Percentiles rank a stretch among this genome's conserved stretches.
Evolutionary conservation across 441 rosid species (phyloP).

Genomic region (Eutrema salsugineum): DNA sequence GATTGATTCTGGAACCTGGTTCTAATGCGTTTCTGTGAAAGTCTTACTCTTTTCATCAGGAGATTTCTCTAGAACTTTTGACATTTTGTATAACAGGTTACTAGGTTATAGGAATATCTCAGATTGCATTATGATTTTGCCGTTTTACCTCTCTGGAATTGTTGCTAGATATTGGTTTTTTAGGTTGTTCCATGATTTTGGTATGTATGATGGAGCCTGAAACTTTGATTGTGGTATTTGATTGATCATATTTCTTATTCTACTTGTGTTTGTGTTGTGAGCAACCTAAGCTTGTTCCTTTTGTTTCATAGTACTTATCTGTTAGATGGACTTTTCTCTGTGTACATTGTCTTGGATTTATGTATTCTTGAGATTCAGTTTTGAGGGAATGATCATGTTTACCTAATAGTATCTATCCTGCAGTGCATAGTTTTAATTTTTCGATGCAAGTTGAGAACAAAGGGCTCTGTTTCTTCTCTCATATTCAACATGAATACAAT

Average conservation of each 20-base stretch:
- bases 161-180: background rate
- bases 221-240: constrained; percentile 1
- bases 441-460: background rate
- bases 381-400: background rate
- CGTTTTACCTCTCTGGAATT: background rate
- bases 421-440: background rate
- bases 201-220: background rate
- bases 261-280: background rate
- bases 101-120: background rate
- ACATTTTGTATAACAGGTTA: background rate
- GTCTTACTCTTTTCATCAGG: background rate
- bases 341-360: background rate
- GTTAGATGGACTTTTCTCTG: background rate
- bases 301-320: background rate
- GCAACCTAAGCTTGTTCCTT: constrained; percentile 1
- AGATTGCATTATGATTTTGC: background rate
- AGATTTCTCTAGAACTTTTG: background rate
- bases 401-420: background rate
- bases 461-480: no score
- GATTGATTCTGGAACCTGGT: background rate
- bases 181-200: background rate
- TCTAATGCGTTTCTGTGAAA: background rate
- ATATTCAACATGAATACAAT: no score
- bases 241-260: background rate
- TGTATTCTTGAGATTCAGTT: background rate